Evolutionary conservation across 2,329 filamentous ascomycete species (phyloP).

Genomic region (Leptodontidium sp.): DNA sequence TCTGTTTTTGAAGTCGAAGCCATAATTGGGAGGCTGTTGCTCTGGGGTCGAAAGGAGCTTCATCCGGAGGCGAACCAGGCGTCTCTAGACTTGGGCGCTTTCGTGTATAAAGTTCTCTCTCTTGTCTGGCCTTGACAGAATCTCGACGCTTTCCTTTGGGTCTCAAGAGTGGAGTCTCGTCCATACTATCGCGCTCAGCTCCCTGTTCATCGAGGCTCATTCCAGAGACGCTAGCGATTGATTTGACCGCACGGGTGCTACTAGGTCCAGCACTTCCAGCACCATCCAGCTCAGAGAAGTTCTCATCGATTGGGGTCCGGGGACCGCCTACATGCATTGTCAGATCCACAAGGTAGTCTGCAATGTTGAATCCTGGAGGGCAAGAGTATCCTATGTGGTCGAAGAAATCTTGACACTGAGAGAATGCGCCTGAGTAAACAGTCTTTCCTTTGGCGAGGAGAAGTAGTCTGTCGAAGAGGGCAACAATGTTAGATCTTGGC

Average conservation of each 20-base stretch:
- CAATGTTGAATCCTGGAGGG: constrained; percentile 97
- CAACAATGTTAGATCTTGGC: constrained; percentile 96
- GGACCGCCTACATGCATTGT: constrained; percentile 90
- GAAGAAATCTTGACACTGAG: constrained; percentile 90
- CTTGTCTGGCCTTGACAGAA: constrained; percentile 86
- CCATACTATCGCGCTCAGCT: constrained; percentile 58
- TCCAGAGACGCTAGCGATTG: constrained; percentile 83
- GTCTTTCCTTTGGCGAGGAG: constrained; percentile 87
- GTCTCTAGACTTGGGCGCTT: constrained; percentile 73
- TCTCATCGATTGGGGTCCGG: constrained; percentile 61
- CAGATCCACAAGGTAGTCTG: constrained; percentile 95
- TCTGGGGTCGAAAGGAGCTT: constrained; percentile 53
- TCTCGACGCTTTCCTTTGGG: constrained; percentile 76
- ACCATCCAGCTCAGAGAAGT: constrained; percentile 65
- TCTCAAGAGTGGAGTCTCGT: constrained; percentile 67
- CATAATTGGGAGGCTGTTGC: constrained; percentile 62
- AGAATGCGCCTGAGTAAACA: constrained; percentile 93
- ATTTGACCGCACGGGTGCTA: constrained; percentile 89
- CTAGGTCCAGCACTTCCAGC: constrained; percentile 80
- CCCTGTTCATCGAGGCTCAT: constrained; percentile 71
- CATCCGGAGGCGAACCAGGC: constrained; percentile 70
- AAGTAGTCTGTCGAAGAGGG: constrained; percentile 93
- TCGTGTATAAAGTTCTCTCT: constrained; percentile 88
- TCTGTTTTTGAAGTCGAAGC: constrained; percentile 64
- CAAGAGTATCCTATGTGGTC: constrained; percentile 91